These are phyloP conservation scores for Sporobolus alterniflorus DNA, from an alignment of 202 grass and related monocot genomes.

Conservation along the genomic window DNA sequence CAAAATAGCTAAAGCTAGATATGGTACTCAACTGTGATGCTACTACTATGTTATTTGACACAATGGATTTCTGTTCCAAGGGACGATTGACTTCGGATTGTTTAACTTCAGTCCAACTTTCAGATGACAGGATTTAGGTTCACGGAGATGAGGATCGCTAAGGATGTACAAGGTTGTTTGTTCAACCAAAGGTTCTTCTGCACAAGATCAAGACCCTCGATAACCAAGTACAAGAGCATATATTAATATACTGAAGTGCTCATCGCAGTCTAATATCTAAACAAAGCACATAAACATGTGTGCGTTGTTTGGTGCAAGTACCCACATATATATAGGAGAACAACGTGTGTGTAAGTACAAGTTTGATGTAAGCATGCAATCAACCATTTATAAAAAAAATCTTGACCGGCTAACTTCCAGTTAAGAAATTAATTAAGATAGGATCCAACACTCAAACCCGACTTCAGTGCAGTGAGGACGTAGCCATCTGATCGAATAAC, in stretches of 20 bases:
- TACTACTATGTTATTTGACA: not conserved
- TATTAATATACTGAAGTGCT: conserved; percentile 26
- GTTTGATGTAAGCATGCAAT: too few species aligned
- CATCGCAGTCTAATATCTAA: not conserved
- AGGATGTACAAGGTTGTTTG: not conserved
- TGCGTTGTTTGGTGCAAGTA: too few species aligned
- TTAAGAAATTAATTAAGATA: too few species aligned
- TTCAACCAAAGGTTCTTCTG: not conserved
- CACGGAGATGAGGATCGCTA: not conserved
- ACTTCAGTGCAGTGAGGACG: too few species aligned
- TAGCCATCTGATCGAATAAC: too few species aligned
- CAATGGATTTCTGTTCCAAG: not conserved
- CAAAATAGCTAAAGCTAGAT: not conserved
- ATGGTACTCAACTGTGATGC: not conserved
- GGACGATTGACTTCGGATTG: not conserved
- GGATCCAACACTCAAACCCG: too few species aligned
- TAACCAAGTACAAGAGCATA: conserved; percentile 24
- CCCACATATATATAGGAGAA: too few species aligned
- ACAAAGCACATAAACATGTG: conserved; percentile 1
- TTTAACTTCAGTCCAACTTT: not conserved
- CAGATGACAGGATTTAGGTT: not conserved
- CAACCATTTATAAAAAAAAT: too few species aligned
- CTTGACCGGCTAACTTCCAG: too few species aligned
- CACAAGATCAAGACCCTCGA: conserved; percentile 19
- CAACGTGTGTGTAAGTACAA: too few species aligned